Percentiles rank a stretch among this genome's conserved stretches.
phyloP scores from a whole-genome alignment of 768 basidiomycete genomes.

The Mycena latifolia region DNA sequence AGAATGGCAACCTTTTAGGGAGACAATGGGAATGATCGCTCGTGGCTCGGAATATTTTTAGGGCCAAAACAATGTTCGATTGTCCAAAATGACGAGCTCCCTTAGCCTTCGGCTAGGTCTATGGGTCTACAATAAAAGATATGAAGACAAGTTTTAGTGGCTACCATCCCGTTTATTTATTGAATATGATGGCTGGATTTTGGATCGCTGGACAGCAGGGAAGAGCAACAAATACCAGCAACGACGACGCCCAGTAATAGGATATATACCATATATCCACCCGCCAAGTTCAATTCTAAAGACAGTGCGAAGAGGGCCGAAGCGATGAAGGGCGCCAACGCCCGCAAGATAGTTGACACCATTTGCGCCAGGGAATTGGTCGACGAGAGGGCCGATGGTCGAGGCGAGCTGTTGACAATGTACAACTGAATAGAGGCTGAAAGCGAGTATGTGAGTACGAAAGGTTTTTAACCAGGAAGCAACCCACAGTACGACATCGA shows the following conservation, averaged over 20 bases:
- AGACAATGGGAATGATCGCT: too few relatives aligned
- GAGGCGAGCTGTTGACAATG: constrained; percentile 58
- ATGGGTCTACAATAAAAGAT: neutral
- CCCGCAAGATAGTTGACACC: constrained; percentile 58
- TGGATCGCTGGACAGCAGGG: constrained; percentile 25
- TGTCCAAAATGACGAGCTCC: neutral
- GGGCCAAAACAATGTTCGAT: too few relatives aligned
- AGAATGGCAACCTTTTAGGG: neutral
- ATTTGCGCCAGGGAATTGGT: constrained; percentile 71
- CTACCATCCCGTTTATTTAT: neutral
- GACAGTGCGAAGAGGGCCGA: constrained; percentile 71
- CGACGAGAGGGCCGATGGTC: constrained; percentile 58
- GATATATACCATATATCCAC: constrained; percentile 60
- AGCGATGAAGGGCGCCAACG: constrained; percentile 65
- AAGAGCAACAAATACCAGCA: constrained; percentile 42
- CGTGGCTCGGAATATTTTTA: neutral
- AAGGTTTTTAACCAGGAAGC: neutral
- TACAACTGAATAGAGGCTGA: constrained; percentile 58
- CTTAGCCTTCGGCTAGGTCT: neutral
- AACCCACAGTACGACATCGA: constrained; percentile 27
- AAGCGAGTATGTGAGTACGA: neutral
- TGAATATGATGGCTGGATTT: neutral
- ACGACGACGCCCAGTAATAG: constrained; percentile 46
- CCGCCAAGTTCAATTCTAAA: constrained; percentile 54
- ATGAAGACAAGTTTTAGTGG: neutral